Evolutionary conservation across 148 eudicot species (phyloP).

Genomic region (Fagopyrum esculentum): DNA sequence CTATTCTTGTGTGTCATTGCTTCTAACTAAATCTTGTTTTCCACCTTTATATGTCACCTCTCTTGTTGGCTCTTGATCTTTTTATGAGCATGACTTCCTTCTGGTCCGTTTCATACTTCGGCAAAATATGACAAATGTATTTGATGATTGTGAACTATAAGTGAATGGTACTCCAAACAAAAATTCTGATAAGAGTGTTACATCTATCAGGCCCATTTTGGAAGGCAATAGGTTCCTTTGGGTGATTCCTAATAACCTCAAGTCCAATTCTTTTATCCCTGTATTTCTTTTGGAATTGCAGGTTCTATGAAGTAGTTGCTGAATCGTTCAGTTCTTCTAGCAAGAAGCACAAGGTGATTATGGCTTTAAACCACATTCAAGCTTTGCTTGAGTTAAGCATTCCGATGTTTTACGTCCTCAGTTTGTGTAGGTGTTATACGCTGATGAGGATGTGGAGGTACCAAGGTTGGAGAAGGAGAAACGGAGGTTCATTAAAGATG

Average conservation of each 20-base stretch:
- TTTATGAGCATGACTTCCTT: not conserved
- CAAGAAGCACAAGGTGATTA: constrained; percentile 62
- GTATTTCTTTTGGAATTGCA: constrained; percentile 25
- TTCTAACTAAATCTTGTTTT: not conserved
- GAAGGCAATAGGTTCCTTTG: not conserved
- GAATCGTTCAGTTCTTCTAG: constrained; percentile 34
- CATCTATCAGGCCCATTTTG: not conserved
- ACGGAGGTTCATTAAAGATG: constrained; percentile 39
- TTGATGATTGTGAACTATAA: not conserved
- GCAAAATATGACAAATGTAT: not conserved
- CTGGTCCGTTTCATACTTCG: not conserved
- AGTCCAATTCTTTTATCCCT: not conserved
- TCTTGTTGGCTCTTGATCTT: not conserved
- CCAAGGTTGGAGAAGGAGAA: constrained; percentile 38
- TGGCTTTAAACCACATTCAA: not conserved
- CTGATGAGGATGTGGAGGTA: constrained; percentile 64
- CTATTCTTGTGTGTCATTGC: no score
- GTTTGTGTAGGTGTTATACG: constrained; percentile 40
- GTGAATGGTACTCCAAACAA: not conserved
- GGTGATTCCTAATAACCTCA: not conserved
- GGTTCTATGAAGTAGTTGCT: constrained; percentile 64
- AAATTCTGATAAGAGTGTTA: not conserved
- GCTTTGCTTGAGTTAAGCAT: constrained; percentile 4
- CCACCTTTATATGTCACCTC: not conserved
- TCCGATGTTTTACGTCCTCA: constrained; percentile 6